Conservation (phyloP, 73 alveolate species). For the Blepharisma japonicum region DNA sequence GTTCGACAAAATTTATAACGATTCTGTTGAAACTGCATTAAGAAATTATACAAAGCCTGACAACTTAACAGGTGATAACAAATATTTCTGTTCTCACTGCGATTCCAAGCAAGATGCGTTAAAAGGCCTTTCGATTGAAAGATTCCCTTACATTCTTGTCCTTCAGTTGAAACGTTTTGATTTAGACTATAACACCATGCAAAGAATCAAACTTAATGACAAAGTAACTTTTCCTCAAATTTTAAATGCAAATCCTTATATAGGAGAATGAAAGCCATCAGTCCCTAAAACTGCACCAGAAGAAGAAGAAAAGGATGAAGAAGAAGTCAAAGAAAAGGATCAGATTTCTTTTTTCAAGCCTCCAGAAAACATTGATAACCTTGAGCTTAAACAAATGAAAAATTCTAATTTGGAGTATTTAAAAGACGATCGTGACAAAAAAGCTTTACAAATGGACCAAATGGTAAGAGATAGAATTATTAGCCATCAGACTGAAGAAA, state of each 20-base stretch:
- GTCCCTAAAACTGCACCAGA: not conserved
- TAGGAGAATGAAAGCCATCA: constrained; percentile 36
- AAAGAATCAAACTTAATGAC: constrained; percentile 76
- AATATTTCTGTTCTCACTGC: constrained; percentile 83
- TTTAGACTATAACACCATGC: constrained; percentile 70
- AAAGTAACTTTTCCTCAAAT: constrained; percentile 67
- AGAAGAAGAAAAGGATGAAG: not conserved
- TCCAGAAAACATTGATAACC: not conserved
- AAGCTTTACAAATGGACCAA: constrained; percentile 1
- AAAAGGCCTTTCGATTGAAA: constrained; percentile 73
- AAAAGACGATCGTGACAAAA: not conserved
- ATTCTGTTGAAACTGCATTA: constrained; percentile 83
- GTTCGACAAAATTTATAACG: constrained; percentile 74
- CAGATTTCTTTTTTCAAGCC: not conserved
- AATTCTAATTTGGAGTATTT: not conserved
- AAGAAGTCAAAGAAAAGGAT: not conserved
- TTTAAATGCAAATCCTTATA: constrained; percentile 56
- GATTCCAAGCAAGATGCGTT: constrained; percentile 85
- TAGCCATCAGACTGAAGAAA: not conserved
- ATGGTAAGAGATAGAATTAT: constrained; percentile 14
- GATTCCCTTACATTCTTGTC: constrained; percentile 69
- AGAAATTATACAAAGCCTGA: constrained; percentile 90
- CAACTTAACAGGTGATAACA: constrained; percentile 70
- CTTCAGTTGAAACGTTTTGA: constrained; percentile 82
- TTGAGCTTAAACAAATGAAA: not conserved